Evolutionary conservation across 768 basidiomycete genomes (phyloP).

Genomic region (Multifurca ochricompacta): DNA sequence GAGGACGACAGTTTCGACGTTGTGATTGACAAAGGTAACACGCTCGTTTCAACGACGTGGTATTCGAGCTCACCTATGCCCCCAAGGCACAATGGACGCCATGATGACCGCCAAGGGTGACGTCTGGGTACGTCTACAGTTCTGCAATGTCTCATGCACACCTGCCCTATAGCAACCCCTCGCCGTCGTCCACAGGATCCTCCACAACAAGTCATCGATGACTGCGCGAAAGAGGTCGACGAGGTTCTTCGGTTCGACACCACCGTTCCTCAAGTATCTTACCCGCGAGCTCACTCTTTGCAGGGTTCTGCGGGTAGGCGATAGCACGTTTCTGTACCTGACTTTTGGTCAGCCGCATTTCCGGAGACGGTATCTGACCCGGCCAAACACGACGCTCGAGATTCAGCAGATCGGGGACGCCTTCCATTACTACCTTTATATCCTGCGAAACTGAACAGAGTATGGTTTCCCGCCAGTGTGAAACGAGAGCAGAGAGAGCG

Average conservation of each 20-base stretch:
- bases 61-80: neutral
- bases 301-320: constrained; percentile 57
- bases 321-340: constrained; percentile 64
- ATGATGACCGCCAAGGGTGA: constrained; percentile 81
- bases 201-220: constrained; percentile 55
- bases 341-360: constrained; percentile 92
- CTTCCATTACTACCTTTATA: constrained; percentile 81
- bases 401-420: constrained; percentile 66
- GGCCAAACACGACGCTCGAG: constrained; percentile 51
- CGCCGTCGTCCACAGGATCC: constrained; percentile 53
- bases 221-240: constrained; percentile 69
- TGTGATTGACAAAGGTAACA: constrained; percentile 71
- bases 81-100: constrained; percentile 73
- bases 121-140: constrained; percentile 51
- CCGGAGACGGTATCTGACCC: constrained; percentile 56
- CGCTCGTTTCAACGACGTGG: neutral
- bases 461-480: neutral
- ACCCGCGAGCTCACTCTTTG: neutral
- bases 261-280: neutral
- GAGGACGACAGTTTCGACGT: constrained; percentile 60
- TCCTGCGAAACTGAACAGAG: constrained; percentile 37
- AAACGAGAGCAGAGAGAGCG: neutral
- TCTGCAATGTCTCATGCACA: neutral
- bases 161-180: neutral
- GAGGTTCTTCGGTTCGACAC: constrained; percentile 57